phyloP scores from a whole-genome alignment of 2,329 filamentous ascomycete species.

The Colletotrichum eremochloae region DNA sequence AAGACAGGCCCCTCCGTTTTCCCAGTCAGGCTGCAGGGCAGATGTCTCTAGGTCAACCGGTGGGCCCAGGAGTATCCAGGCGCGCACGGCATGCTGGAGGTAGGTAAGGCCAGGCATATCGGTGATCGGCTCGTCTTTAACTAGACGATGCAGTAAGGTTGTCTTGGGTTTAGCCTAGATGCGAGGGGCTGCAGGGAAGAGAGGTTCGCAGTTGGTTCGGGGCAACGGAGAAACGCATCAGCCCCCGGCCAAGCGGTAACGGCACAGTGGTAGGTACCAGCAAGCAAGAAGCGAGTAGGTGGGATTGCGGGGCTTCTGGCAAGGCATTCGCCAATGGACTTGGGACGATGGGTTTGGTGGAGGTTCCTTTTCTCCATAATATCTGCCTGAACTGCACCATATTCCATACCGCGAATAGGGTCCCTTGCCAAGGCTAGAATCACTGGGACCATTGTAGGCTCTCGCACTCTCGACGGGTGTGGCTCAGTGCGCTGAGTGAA shows the following conservation, averaged over 20 bases:
- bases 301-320: conserved; percentile 32
- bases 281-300: conserved; percentile 21
- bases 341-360: conserved; percentile 11
- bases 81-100: conserved; percentile 14
- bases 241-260: conserved; percentile 42
- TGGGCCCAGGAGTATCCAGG: conserved; percentile 36
- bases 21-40: not conserved
- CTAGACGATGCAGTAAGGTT: conserved; percentile 13
- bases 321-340: conserved; percentile 26
- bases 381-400: conserved; percentile 38
- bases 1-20: no score
- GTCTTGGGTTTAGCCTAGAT: conserved; percentile 15
- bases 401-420: conserved; percentile 26
- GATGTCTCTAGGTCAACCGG: conserved; percentile 19
- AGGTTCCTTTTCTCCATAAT: conserved; percentile 36
- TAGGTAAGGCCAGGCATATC: conserved; percentile 15
- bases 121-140: conserved; percentile 15
- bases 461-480: not conserved
- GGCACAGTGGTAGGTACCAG: conserved; percentile 26
- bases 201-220: conserved; percentile 40
- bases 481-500: not conserved
- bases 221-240: conserved; percentile 41
- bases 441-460: not conserved
- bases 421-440: conserved; percentile 12
- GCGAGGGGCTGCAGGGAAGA: conserved; percentile 39